Percentiles rank a stretch among this genome's conserved stretches.
Evolutionary conservation across 1,284 basidiomycete genomes (phyloP).

Genomic region (Pisolithus thermaeus): DNA sequence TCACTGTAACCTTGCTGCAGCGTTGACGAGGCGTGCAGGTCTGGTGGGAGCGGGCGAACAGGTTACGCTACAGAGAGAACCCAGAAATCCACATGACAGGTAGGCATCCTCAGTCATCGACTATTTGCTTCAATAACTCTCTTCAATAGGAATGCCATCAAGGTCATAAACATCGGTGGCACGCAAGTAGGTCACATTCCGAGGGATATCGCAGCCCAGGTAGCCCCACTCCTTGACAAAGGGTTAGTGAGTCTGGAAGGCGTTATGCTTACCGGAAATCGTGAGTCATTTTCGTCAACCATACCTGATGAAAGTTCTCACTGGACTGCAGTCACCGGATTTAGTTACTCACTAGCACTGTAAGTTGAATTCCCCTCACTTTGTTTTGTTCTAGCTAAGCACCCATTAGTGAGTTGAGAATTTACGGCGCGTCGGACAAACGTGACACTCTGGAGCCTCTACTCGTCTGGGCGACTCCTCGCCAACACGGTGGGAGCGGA

Average conservation of each 20-base stretch:
- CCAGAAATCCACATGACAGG: constrained; percentile 63
- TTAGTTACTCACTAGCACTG: constrained; percentile 56
- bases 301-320: constrained; percentile 1
- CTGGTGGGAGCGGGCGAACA: constrained; percentile 74
- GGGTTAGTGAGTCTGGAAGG: constrained; percentile 66
- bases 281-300: constrained; percentile 35
- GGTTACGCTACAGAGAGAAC: constrained; percentile 68
- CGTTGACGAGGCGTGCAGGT: constrained; percentile 35
- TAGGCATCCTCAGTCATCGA: constrained; percentile 24
- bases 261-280: constrained; percentile 65
- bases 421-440: constrained; percentile 62
- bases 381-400: not conserved
- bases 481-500: constrained; percentile 40
- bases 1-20: not conserved
- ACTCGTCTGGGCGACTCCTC: constrained; percentile 71
- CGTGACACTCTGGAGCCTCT: constrained; percentile 56
- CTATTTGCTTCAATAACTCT: not conserved
- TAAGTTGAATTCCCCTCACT: constrained; percentile 25
- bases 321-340: constrained; percentile 37
- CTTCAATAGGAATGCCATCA: constrained; percentile 59
- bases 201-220: constrained; percentile 48
- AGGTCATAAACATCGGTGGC: constrained; percentile 70
- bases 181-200: constrained; percentile 79
- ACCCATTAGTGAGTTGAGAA: constrained; percentile 53
- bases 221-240: constrained; percentile 69